Evolutionary conservation across 441 rosid genomes (phyloP).

Genomic region (Mallotus repandus): DNA sequence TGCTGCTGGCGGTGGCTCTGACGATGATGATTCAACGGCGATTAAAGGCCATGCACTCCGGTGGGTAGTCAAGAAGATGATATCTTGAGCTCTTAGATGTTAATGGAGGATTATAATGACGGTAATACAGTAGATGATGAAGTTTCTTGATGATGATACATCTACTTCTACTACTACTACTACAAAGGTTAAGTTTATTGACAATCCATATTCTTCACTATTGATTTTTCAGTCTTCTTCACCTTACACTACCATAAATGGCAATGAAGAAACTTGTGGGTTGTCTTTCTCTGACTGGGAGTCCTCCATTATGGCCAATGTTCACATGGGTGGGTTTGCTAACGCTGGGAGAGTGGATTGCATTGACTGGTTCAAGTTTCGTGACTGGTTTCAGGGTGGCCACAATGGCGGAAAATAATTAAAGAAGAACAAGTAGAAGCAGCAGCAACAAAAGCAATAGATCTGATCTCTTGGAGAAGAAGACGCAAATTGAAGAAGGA

Average conservation of each 20-base stretch:
- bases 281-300: conserved; percentile 59
- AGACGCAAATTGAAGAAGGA: no score
- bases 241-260: conserved; percentile 59
- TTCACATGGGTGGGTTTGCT: conserved; percentile 40
- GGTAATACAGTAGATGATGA: conserved; percentile 42
- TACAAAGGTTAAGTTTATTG: conserved; percentile 53
- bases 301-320: conserved; percentile 60
- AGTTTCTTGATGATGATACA: conserved; percentile 35
- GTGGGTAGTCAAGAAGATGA: conserved; percentile 24
- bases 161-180: neutral
- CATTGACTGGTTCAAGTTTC: neutral
- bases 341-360: neutral
- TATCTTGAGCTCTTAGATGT: conserved; percentile 33
- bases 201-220: conserved; percentile 53
- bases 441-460: no score
- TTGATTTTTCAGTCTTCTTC: conserved; percentile 48
- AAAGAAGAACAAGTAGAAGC: no score
- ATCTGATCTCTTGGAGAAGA: no score
- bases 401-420: conserved; percentile 9
- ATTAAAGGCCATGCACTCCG: neutral
- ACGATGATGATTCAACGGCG: neutral
- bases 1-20: neutral
- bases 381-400: neutral
- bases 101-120: conserved; percentile 37
- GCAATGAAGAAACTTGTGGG: conserved; percentile 72